Percentiles rank a stretch among this genome's conserved stretches.
Evolutionary conservation across 148 eudicot genomes (phyloP).

Genomic region (Agrostemma githago): DNA sequence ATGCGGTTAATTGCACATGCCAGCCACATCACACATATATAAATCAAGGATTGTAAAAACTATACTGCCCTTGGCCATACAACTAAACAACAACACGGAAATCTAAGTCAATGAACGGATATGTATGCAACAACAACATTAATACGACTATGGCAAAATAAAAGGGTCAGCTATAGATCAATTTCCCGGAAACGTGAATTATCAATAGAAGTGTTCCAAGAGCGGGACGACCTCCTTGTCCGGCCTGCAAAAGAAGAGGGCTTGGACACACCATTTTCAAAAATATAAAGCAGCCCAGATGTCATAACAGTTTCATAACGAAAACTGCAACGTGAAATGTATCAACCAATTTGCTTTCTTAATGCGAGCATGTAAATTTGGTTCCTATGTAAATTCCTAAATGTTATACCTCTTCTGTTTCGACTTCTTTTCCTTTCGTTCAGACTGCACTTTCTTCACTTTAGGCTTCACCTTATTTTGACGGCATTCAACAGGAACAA

Average conservation of each 20-base stretch:
- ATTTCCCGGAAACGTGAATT: too few species aligned
- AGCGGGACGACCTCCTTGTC: neutral
- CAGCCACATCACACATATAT: too few species aligned
- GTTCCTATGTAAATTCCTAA: neutral
- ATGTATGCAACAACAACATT: neutral
- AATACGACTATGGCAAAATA: too few species aligned
- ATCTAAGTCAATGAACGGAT: neutral
- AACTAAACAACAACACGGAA: neutral
- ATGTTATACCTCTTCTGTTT: neutral
- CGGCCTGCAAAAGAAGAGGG: neutral
- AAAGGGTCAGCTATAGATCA: too few species aligned
- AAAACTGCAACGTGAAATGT: neutral
- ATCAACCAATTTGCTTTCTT: neutral
- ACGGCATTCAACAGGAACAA: conserved; percentile 14
- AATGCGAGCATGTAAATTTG: neutral
- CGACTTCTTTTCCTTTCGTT: neutral
- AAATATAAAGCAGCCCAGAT: neutral
- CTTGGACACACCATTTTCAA: neutral
- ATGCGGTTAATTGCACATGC: neutral
- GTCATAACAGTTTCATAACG: neutral
- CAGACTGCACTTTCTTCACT: neutral
- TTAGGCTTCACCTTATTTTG: neutral
- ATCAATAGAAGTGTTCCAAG: neutral
- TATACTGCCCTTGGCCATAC: neutral
- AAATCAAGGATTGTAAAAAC: too few species aligned